A percentile compares a stretch with the other conserved stretches of the same genome.
phyloP scores from a whole-genome alignment of 1,284 basidiomycete genomes.

The Salmacisia buchloeana region DNA sequence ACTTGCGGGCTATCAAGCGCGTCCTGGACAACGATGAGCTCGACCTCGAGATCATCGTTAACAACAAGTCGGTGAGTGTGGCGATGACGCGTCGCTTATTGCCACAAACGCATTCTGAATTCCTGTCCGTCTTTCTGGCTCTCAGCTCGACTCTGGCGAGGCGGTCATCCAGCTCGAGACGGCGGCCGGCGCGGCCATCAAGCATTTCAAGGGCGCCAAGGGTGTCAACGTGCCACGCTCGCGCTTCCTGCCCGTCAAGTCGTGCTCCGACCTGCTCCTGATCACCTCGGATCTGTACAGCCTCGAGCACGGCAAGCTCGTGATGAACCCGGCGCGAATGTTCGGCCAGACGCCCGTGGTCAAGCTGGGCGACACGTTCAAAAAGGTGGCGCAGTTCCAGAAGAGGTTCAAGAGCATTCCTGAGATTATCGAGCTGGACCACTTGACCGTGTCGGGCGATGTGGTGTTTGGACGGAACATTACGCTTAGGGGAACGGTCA shows the following conservation, averaged over 20 bases:
- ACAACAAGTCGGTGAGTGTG: constrained; percentile 62
- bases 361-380: constrained; percentile 77
- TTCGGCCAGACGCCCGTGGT: constrained; percentile 87
- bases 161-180: constrained; percentile 90
- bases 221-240: constrained; percentile 96
- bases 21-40: constrained; percentile 81
- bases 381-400: constrained; percentile 92
- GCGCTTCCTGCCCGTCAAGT: constrained; percentile 92
- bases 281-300: constrained; percentile 98
- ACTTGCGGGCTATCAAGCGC: constrained; percentile 82
- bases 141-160: constrained; percentile 57
- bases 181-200: constrained; percentile 94
- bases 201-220: constrained; percentile 84
- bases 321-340: constrained; percentile 59
- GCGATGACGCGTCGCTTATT: neutral
- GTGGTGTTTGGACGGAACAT: constrained; percentile 93
- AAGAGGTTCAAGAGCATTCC: constrained; percentile 97
- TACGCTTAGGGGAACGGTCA: constrained; percentile 57
- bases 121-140: neutral
- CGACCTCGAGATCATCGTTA: constrained; percentile 85
- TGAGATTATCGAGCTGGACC: constrained; percentile 74
- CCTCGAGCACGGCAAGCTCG: constrained; percentile 85
- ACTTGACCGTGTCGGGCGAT: constrained; percentile 92
- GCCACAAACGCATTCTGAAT: neutral
- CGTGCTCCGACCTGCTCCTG: constrained; percentile 63